These are phyloP conservation scores for Fragilaria radians DNA, from an alignment of 108 stramenopile species.

Conservation along the genomic window DNA sequence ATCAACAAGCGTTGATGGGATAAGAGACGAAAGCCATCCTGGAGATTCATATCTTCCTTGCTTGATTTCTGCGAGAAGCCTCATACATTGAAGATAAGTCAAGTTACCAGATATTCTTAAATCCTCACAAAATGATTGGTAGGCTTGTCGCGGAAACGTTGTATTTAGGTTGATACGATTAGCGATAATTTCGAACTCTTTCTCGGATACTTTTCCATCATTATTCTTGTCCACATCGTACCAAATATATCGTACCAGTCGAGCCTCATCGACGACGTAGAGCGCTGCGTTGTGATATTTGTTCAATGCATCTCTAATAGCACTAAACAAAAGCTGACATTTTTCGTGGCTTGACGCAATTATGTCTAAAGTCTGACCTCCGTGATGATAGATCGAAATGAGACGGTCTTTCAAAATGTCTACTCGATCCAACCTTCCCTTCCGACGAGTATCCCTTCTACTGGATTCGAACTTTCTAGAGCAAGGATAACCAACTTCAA, in stretches of 20 bases:
- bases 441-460: constrained; percentile 9
- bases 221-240: constrained; percentile 60
- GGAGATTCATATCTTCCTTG: constrained; percentile 7
- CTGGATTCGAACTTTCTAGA: constrained; percentile 50
- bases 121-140: constrained; percentile 12
- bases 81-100: constrained; percentile 39
- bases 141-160: constrained; percentile 24
- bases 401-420: constrained; percentile 18
- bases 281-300: constrained; percentile 29
- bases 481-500: constrained; percentile 48
- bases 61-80: constrained; percentile 35
- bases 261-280: constrained; percentile 33
- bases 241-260: constrained; percentile 70
- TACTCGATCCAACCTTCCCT: constrained; percentile 4
- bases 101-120: constrained; percentile 15
- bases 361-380: constrained; percentile 29
- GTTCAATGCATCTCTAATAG: constrained; percentile 27
- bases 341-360: constrained; percentile 30
- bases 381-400: constrained; percentile 56
- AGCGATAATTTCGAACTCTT: constrained; percentile 48
- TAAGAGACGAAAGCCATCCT: constrained; percentile 11
- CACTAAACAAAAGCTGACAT: constrained; percentile 27
- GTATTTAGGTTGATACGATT: constrained; percentile 57
- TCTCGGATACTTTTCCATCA: constrained; percentile 25
- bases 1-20: constrained; percentile 9